These are phyloP conservation scores for Trypanosoma lewisi DNA, from an alignment of 208 protist genomes.

Conservation along the genomic window DNA sequence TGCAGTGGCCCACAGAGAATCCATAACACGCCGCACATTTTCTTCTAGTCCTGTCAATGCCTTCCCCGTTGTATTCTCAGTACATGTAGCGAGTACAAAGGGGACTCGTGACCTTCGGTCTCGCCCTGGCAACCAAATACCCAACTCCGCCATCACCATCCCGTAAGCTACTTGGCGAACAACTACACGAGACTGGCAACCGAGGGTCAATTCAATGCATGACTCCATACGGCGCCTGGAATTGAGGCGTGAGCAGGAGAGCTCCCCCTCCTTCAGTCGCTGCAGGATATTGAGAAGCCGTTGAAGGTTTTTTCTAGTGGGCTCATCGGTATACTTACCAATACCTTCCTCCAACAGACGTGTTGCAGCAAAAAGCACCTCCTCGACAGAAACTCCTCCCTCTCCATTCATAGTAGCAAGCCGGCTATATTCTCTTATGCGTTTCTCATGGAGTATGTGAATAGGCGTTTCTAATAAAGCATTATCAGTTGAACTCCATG, in stretches of 20 bases:
- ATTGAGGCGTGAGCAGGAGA: conserved; percentile 17
- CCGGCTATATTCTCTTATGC: conserved; percentile 14
- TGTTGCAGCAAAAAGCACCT: conserved; percentile 22
- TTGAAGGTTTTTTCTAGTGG: conserved; percentile 14
- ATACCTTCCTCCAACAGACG: conserved; percentile 20
- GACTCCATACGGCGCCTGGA: conserved; percentile 26
- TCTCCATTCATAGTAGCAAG: not conserved
- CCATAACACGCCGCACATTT: conserved; percentile 5
- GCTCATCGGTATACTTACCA: conserved; percentile 10
- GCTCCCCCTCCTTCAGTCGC: conserved; percentile 4
- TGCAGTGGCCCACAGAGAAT: conserved; percentile 19
- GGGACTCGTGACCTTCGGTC: conserved; percentile 5
- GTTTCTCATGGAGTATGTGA: not conserved
- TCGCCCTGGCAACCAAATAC: conserved; percentile 22
- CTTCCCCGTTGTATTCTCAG: conserved; percentile 7
- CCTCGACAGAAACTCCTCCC: not conserved
- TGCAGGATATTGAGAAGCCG: conserved; percentile 17
- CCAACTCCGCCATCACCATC: conserved; percentile 14
- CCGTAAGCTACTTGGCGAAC: conserved; percentile 3
- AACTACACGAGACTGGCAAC: conserved; percentile 29
- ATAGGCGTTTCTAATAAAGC: conserved; percentile 6
- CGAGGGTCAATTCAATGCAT: conserved; percentile 21
- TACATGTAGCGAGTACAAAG: conserved; percentile 15
- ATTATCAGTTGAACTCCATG: conserved; percentile 1
- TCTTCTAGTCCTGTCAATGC: conserved; percentile 9